Evolutionary conservation across 495 filamentous ascomycete genomes (phyloP), one percentile per base, ranked within the genome.

Genomic region (Zalerion maritima): DNA sequence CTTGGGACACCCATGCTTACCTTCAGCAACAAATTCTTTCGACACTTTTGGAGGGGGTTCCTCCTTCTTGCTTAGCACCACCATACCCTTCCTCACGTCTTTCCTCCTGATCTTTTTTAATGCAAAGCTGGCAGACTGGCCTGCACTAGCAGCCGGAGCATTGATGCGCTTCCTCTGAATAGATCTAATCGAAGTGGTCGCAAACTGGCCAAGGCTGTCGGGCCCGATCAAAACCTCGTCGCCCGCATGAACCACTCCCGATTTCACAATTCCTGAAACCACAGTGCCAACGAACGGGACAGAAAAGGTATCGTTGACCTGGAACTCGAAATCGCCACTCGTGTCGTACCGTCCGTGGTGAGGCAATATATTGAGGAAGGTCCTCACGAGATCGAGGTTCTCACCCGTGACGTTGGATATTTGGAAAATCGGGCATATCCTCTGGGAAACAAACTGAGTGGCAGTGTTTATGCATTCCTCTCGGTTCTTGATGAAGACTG

Each of bases 81-180:
- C 89, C 91, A 96, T 96, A 14, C 89, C 89, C 64, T 97, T 97
- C 18, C 91, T 71, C 0, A 97, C 89, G 47, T 97, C 91, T 57
- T 89, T 92, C 14, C 89, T 59, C 15, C 83, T 68, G 0, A 97
- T 67, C 26, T 81, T 69, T 36, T 86, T 81, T 27, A 97, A 49
- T 2, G 89, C 89, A 42, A 97, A 93, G 3, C 80, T 87, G 3
- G 83, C 91, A 17, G 78, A 86, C 51, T 96, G 89, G 0, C 89
- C 89, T 0, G 89, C 89, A 23, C 80, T 81, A 34, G 82, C 86
- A 3, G 77, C 81, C 1, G 86, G 84, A 2, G 94, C 91, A 14
- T 71, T 67, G 32, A 96, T 91, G 5, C 91, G 71, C 65, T 96
- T 97, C 12, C 89, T 72, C 55, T 97, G 89, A 44, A 97, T 97